phyloP scores from a whole-genome alignment of 208 protist species.

The Spongospora subterranea region DNA sequence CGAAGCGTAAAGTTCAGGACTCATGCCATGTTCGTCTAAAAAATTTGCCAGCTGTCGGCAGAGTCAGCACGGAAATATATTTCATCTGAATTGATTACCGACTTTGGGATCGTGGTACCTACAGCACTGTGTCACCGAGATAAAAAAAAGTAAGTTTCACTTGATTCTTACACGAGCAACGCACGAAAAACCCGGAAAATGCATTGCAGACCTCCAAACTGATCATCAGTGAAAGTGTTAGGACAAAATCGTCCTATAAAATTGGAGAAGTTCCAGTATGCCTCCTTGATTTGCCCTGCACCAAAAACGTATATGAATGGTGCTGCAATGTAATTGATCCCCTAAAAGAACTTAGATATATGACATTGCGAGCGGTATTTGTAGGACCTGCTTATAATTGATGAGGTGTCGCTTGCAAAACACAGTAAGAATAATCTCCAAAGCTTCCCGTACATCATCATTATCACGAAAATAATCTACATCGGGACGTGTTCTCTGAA shows the following conservation, averaged over 20 bases:
- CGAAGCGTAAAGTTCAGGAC: conserved; percentile 25
- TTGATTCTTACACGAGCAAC: neutral
- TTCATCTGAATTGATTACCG: too few species aligned
- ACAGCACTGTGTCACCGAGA: neutral
- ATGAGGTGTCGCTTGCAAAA: conserved; percentile 48
- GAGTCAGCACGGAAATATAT: neutral
- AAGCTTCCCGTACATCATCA: conserved; percentile 2
- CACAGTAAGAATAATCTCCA: conserved; percentile 19
- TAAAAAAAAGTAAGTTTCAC: neutral
- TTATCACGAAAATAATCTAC: conserved; percentile 28
- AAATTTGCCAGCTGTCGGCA: conserved; percentile 24
- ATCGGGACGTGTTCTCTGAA: conserved; percentile 48
- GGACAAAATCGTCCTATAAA: conserved; percentile 38
- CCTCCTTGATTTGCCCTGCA: neutral
- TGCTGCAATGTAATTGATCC: conserved; percentile 43
- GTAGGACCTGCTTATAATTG: conserved; percentile 55
- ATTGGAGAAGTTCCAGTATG: neutral
- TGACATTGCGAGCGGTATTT: neutral
- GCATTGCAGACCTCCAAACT: conserved; percentile 49
- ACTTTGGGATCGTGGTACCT: conserved; percentile 32
- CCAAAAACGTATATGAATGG: conserved; percentile 43
- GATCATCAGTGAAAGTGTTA: conserved; percentile 55
- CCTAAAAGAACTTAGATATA: neutral
- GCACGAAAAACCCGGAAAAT: conserved; percentile 25
- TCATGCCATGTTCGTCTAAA: conserved; percentile 39